A percentile compares a stretch with the other conserved stretches of the same genome.
Evolutionary conservation across 148 eudicot species (phyloP).

Genomic region (Talinum fruticosum): DNA sequence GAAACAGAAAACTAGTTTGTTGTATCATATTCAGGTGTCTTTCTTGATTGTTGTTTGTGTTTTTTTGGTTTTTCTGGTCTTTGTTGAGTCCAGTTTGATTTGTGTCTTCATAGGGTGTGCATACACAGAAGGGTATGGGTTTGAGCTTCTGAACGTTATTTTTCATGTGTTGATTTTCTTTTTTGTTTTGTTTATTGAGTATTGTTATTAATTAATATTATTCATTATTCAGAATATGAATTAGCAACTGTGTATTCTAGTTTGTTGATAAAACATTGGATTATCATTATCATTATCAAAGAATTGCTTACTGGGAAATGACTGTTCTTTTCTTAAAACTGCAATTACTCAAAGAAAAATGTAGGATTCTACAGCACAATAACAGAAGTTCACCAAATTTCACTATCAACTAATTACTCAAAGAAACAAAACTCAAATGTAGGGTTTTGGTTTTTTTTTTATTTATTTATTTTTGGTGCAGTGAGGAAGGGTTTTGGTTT

Average conservation of each 20-base stretch:
- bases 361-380: too few species aligned
- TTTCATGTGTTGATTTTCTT: slow-evolving; percentile 18
- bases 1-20: too few species aligned
- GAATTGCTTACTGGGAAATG: slow-evolving; percentile 15
- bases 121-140: slow-evolving; percentile 33
- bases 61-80: slow-evolving; percentile 12
- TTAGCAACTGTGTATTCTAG: slow-evolving; percentile 14
- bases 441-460: too few species aligned
- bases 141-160: slow-evolving; percentile 20
- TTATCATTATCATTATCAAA: slow-evolving; percentile 12
- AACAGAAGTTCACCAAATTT: too few species aligned
- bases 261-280: slow-evolving; percentile 19
- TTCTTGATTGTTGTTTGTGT: slow-evolving; percentile 11
- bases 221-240: slow-evolving; percentile 9
- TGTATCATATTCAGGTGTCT: slow-evolving; percentile 30
- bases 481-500: too few species aligned
- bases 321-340: background rate
- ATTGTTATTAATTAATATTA: slow-evolving; percentile 23
- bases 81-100: slow-evolving; percentile 17
- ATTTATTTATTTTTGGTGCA: too few species aligned
- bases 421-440: too few species aligned
- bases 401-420: too few species aligned
- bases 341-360: background rate
- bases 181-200: slow-evolving; percentile 24
- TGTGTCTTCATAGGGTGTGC: slow-evolving; percentile 31